Evolutionary conservation across 495 filamentous ascomycete genomes (phyloP).

Genomic region (Beverwykella pulmonaria): DNA sequence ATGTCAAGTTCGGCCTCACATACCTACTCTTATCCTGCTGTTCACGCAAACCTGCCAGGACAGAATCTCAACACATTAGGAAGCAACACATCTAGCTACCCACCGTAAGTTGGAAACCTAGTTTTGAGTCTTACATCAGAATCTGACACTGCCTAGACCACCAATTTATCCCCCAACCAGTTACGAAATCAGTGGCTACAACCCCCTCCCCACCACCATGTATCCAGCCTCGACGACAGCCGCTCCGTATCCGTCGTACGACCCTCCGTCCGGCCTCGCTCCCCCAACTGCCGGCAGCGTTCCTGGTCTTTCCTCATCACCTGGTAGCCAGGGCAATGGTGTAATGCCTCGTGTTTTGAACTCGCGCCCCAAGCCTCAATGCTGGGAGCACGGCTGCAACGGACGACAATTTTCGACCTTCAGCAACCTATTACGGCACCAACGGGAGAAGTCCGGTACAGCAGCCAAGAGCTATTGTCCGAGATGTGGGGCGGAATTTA

Average conservation of each 20-base stretch:
- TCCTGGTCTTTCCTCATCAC: constrained; percentile 30
- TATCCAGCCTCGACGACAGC: constrained; percentile 28
- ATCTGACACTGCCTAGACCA: constrained; percentile 10
- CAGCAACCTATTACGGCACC: constrained; percentile 88
- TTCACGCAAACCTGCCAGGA: constrained; percentile 22
- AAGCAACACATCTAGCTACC: constrained; percentile 35
- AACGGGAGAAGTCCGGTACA: constrained; percentile 90
- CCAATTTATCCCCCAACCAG: constrained; percentile 32
- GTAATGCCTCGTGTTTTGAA: constrained; percentile 65
- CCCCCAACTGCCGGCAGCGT: constrained; percentile 14
- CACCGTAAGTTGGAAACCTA: constrained; percentile 29
- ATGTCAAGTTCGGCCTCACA: constrained; percentile 31
- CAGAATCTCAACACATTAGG: constrained; percentile 23
- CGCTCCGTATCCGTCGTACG: constrained; percentile 27
- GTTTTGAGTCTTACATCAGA: background rate
- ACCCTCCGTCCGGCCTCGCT: constrained; percentile 9
- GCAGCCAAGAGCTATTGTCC: constrained; percentile 84
- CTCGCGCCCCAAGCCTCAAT: constrained; percentile 83
- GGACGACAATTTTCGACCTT: constrained; percentile 93
- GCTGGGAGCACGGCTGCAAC: constrained; percentile 95
- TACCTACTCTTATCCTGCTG: constrained; percentile 27
- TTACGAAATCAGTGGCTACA: constrained; percentile 31
- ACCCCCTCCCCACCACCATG: constrained; percentile 28
- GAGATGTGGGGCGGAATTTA: constrained; percentile 88
- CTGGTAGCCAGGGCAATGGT: constrained; percentile 9